A percentile compares a stretch with the other conserved stretches of the same genome.
phyloP scores from a whole-genome alignment of 257 asterid species.

The Primulina eburnea region DNA sequence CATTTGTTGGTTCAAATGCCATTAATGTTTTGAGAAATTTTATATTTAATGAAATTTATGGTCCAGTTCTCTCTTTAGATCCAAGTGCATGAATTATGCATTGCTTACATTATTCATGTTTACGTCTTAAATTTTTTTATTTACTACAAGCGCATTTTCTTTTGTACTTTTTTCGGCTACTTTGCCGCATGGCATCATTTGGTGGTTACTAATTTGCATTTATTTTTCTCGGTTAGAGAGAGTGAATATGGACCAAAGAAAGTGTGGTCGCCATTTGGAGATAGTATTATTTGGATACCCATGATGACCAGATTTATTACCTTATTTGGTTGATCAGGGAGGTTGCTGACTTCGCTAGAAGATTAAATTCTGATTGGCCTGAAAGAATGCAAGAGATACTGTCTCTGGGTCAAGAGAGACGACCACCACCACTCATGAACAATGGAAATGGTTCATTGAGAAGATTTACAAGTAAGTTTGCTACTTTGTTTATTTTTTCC shows the following conservation, averaged over 20 bases:
- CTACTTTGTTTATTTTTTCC: background rate
- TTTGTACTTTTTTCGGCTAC: background rate
- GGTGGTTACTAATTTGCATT: background rate
- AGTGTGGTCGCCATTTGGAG: background rate
- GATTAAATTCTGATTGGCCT: constrained; percentile 94
- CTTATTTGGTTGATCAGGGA: constrained; percentile 57
- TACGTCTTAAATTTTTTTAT: no score
- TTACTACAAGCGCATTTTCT: background rate
- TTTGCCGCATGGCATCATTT: constrained; percentile 10
- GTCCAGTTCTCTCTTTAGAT: background rate
- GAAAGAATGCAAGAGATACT: constrained; percentile 84
- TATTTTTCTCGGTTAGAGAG: background rate
- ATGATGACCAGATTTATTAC: constrained; percentile 1
- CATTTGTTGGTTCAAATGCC: background rate
- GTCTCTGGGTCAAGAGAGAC: constrained; percentile 72
- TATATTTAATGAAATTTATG: background rate
- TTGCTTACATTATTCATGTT: background rate
- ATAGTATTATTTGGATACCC: background rate
- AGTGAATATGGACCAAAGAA: constrained; percentile 5
- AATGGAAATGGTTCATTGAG: constrained; percentile 71
- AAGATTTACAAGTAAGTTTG: constrained; percentile 53
- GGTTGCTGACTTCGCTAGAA: constrained; percentile 96
- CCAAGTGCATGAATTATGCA: background rate
- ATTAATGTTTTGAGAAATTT: background rate
- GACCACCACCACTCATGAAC: constrained; percentile 47